phyloP scores from a whole-genome alignment of 257 asterid species.

The Salvia hispanica region DNA sequence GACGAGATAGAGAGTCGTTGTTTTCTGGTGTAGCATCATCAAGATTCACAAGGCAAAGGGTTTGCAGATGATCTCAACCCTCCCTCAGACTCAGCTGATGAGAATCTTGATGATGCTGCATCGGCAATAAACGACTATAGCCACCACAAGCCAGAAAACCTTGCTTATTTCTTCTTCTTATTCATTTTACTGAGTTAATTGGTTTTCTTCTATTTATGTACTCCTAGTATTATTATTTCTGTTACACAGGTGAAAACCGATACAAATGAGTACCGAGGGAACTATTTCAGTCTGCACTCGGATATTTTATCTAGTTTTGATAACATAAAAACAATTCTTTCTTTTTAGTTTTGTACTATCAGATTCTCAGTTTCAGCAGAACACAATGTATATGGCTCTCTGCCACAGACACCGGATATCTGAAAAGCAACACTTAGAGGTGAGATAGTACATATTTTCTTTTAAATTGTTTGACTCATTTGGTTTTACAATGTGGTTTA shows the following conservation, averaged over 20 bases:
- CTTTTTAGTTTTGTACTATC: too few species aligned
- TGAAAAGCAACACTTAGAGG: slow-evolving; percentile 6
- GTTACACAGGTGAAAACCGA: slow-evolving; percentile 23
- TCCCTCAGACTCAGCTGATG: slow-evolving; percentile 32
- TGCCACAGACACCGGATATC: background rate
- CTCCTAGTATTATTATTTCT: background rate
- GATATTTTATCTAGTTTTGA: slow-evolving; percentile 13
- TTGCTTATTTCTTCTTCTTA: background rate
- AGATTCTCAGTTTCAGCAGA: too few species aligned
- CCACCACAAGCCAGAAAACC: background rate
- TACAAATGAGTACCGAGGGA: slow-evolving; percentile 34
- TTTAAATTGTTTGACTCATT: background rate
- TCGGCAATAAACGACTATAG: slow-evolving; percentile 53
- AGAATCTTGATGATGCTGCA: slow-evolving; percentile 73
- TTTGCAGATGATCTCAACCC: too few species aligned
- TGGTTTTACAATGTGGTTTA: background rate
- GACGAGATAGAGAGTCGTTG: slow-evolving; percentile 37
- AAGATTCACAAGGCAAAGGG: slow-evolving; percentile 50
- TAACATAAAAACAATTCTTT: background rate
- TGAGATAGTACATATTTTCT: background rate
- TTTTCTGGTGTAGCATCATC: slow-evolving; percentile 61
- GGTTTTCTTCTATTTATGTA: background rate
- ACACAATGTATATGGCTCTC: too few species aligned
- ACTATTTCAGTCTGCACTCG: slow-evolving; percentile 39
- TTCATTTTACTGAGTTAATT: background rate